Evolutionary conservation across 768 basidiomycete genomes (phyloP).

Genomic region (Symmetrospora coprosmae): DNA sequence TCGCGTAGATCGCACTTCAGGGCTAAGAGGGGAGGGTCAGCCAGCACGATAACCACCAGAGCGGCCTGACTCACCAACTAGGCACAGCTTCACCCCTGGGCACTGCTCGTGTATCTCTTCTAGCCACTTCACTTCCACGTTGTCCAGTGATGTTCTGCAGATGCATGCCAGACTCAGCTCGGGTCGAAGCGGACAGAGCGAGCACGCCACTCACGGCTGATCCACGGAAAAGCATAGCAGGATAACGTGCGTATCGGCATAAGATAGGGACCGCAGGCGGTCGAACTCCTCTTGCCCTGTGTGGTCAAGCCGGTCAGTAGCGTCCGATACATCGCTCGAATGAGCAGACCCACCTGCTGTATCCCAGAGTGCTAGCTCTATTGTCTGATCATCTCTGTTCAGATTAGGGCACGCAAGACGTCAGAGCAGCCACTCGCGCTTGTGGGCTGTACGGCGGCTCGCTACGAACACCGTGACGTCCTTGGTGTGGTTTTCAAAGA

Average conservation of each 20-base stretch:
- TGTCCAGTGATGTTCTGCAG: slow-evolving; percentile 60
- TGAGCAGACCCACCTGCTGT: slow-evolving; percentile 59
- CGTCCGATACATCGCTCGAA: not conserved
- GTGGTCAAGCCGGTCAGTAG: slow-evolving; percentile 16
- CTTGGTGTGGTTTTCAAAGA: slow-evolving; percentile 90
- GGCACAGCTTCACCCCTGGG: slow-evolving; percentile 75
- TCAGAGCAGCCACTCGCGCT: slow-evolving; percentile 37
- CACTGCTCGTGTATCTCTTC: slow-evolving; percentile 49
- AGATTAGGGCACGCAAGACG: not conserved
- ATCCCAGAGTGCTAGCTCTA: slow-evolving; percentile 92
- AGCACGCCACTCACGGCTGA: slow-evolving; percentile 45
- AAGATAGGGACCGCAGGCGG: slow-evolving; percentile 77
- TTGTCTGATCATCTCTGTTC: slow-evolving; percentile 54
- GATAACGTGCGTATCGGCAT: slow-evolving; percentile 80
- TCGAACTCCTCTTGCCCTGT: slow-evolving; percentile 93
- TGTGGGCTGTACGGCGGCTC: slow-evolving; percentile 47
- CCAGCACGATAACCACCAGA: not conserved
- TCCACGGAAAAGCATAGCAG: slow-evolving; percentile 96
- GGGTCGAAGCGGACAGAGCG: not conserved
- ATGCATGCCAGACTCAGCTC: not conserved
- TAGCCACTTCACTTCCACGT: slow-evolving; percentile 63
- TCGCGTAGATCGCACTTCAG: slow-evolving; percentile 92
- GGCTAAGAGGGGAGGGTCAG: slow-evolving; percentile 39
- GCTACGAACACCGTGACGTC: slow-evolving; percentile 22
- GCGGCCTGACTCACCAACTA: slow-evolving; percentile 34